Conservation (phyloP, 306 rosid species). For the Prunus padus region DNA sequence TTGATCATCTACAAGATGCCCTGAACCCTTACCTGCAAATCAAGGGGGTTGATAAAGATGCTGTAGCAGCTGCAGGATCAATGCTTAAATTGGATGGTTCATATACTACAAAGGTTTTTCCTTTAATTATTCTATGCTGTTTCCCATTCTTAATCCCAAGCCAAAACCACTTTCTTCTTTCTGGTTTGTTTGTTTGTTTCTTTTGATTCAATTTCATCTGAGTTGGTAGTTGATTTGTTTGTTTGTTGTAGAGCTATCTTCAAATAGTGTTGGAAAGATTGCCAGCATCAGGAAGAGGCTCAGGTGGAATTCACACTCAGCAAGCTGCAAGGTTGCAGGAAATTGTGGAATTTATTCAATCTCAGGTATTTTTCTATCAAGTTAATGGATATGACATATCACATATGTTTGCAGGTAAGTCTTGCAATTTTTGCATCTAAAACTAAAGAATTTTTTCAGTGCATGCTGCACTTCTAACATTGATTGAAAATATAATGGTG, state of each 20-base stretch:
- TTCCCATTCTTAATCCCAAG: neutral
- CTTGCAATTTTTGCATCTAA: neutral
- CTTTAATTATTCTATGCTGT: conserved; percentile 14
- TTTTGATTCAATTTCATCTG: neutral
- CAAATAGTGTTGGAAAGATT: conserved; percentile 85
- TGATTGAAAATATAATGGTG: conserved; percentile 18
- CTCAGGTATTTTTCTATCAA: conserved; percentile 62
- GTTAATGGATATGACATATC: neutral
- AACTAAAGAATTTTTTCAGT: neutral
- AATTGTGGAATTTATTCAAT: conserved; percentile 85
- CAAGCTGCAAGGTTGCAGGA: conserved; percentile 91
- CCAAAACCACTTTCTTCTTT: neutral
- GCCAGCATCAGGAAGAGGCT: conserved; percentile 62
- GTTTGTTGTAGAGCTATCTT: conserved; percentile 73
- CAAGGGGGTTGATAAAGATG: conserved; percentile 92
- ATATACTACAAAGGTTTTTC: conserved; percentile 83
- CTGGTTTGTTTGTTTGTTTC: neutral
- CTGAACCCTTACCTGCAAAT: conserved; percentile 89
- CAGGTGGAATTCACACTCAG: conserved; percentile 73
- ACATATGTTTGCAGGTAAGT: neutral
- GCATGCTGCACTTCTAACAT: conserved; percentile 15
- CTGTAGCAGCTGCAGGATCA: conserved; percentile 89
- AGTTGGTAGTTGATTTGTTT: conserved; percentile 27
- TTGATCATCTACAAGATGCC: conserved; percentile 93
- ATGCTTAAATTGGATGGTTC: conserved; percentile 81